Evolutionary conservation across 805 yeast species (phyloP).

Genomic region (Yarrowia alimentaria): DNA sequence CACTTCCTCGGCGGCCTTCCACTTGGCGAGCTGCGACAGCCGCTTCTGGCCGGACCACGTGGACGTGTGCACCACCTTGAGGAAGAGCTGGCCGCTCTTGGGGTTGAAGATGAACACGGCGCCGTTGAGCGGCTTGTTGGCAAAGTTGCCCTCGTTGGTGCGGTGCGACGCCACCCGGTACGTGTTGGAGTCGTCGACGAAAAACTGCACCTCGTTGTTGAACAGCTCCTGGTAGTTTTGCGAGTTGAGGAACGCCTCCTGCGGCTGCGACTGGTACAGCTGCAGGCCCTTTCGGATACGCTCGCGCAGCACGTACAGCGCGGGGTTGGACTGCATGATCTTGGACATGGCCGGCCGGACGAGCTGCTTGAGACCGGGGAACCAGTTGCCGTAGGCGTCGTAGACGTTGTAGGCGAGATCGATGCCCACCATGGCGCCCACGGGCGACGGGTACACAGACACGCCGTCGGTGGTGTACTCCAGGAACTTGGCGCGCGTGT

Average conservation of each 20-base stretch:
- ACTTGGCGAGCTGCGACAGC: conserved; percentile 86
- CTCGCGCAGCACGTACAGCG: conserved; percentile 85
- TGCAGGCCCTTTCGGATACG: conserved; percentile 92
- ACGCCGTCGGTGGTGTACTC: conserved; percentile 89
- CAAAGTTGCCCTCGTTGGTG: conserved; percentile 87
- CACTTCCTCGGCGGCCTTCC: conserved; percentile 98
- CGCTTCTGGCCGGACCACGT: conserved; percentile 98
- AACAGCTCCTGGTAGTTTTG: conserved; percentile 87
- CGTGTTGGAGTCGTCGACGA: conserved; percentile 91
- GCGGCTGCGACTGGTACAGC: conserved; percentile 88
- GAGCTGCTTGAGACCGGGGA: conserved; percentile 87
- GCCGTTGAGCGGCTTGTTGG: conserved; percentile 92
- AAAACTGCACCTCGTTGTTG: conserved; percentile 75
- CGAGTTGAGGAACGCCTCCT: conserved; percentile 85
- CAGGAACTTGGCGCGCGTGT: conserved; percentile 85
- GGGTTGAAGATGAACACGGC: conserved; percentile 89
- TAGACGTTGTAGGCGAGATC: conserved; percentile 95
- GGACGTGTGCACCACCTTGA: conserved; percentile 87
- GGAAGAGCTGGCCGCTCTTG: conserved; percentile 74
- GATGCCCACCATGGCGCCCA: conserved; percentile 86
- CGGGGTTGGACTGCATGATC: conserved; percentile 93
- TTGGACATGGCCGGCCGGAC: conserved; percentile 90
- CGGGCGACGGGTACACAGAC: conserved; percentile 85
- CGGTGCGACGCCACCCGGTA: conserved; percentile 89
- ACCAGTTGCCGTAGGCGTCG: conserved; percentile 97